These are phyloP conservation scores for Zanthoxylum bungeanum DNA, from an alignment of 345 rosid species.

Conservation along the genomic window DNA sequence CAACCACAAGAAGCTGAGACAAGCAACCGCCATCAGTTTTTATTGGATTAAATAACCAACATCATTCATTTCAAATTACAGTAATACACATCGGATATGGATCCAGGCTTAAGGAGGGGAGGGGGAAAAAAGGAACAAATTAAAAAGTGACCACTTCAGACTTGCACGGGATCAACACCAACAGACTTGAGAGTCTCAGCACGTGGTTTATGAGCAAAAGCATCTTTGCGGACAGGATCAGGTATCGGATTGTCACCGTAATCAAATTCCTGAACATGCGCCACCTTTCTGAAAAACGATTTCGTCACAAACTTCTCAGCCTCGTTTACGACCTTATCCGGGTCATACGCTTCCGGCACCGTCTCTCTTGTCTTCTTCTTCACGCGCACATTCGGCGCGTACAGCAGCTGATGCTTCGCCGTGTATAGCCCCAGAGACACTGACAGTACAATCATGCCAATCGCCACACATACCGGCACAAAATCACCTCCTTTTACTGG, in stretches of 20 bases:
- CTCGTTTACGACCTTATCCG: slow-evolving; percentile 47
- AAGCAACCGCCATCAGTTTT: no score
- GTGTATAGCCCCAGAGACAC: slow-evolving; percentile 52
- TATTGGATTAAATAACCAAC: no score
- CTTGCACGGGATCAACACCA: slow-evolving; percentile 49
- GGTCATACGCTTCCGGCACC: slow-evolving; percentile 71
- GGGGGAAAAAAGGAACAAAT: background rate
- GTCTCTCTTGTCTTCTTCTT: slow-evolving; percentile 69
- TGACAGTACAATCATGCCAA: slow-evolving; percentile 48
- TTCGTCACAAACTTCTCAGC: slow-evolving; percentile 38
- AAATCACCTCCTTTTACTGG: slow-evolving; percentile 34
- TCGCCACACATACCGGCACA: slow-evolving; percentile 39
- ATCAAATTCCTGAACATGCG: slow-evolving; percentile 56
- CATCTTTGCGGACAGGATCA: slow-evolving; percentile 36
- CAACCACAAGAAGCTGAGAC: background rate
- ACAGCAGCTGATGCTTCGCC: slow-evolving; percentile 49
- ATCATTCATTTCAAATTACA: background rate
- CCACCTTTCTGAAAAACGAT: slow-evolving; percentile 71
- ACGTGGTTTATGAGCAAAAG: slow-evolving; percentile 32
- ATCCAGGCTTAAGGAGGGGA: no score
- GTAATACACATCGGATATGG: background rate
- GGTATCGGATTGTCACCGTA: slow-evolving; percentile 19
- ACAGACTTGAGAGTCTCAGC: slow-evolving; percentile 55
- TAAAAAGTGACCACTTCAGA: background rate
- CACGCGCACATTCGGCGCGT: slow-evolving; percentile 60